Evolutionary conservation across 306 rosid genomes (phyloP).

Genomic region (Rubus parviflorus): DNA sequence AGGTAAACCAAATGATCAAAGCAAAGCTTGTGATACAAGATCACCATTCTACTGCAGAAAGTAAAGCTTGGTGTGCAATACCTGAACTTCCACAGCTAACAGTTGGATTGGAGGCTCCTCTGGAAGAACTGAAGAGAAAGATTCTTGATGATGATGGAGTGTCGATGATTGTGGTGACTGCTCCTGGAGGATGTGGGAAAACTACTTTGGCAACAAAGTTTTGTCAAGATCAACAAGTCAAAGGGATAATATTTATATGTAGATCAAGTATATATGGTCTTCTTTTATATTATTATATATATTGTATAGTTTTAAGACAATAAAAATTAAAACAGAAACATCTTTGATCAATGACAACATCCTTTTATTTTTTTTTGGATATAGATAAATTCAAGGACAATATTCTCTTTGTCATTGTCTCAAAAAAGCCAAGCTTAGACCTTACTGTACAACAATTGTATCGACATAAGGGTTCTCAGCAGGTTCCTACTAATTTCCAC

Average conservation of each 20-base stretch:
- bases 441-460: neutral
- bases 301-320: no score
- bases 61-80: neutral
- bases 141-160: neutral
- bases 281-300: no score
- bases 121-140: neutral
- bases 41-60: neutral
- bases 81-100: neutral
- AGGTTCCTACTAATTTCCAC: neutral
- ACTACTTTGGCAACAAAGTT: neutral
- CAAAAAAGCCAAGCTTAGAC: neutral
- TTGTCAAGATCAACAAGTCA: neutral
- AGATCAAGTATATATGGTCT: no score
- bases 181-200: neutral
- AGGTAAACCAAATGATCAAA: no score
- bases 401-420: neutral
- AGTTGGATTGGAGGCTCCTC: neutral
- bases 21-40: neutral
- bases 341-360: no score
- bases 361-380: no score
- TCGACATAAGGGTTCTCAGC: neutral
- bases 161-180: neutral
- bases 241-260: neutral
- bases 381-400: neutral
- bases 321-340: no score